Conservation (phyloP, 768 basidiomycete species). For the Galerina marginata region DNA sequence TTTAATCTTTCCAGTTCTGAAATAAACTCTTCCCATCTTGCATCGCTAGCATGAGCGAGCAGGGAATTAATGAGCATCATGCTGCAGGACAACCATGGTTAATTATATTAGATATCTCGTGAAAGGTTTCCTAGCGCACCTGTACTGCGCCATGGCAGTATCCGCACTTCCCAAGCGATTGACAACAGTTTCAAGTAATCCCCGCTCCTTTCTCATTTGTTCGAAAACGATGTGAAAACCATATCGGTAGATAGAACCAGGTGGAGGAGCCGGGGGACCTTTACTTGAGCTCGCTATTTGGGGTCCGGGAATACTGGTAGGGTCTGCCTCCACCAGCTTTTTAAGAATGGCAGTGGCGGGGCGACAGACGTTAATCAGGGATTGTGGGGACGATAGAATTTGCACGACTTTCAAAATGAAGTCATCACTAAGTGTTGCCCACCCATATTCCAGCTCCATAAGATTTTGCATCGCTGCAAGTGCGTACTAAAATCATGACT, state of each 20-base stretch:
- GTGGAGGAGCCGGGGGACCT: slow-evolving; percentile 52
- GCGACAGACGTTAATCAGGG: slow-evolving; percentile 88
- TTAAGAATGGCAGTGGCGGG: slow-evolving; percentile 91
- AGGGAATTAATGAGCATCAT: slow-evolving; percentile 92
- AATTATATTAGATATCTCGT: slow-evolving; percentile 3
- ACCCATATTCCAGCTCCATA: slow-evolving; percentile 87
- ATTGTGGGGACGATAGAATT: slow-evolving; percentile 74
- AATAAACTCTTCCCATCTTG: slow-evolving; percentile 81
- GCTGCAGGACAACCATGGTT: slow-evolving; percentile 42
- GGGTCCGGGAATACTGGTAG: slow-evolving; percentile 65
- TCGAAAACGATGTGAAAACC: slow-evolving; percentile 86
- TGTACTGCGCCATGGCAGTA: slow-evolving; percentile 84
- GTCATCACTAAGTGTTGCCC: slow-evolving; percentile 69
- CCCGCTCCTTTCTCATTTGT: slow-evolving; percentile 76
- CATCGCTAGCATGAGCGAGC: slow-evolving; percentile 77
- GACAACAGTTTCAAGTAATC: slow-evolving; percentile 83
- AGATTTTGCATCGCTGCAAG: slow-evolving; percentile 85
- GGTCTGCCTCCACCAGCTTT: slow-evolving; percentile 87
- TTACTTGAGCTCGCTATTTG: slow-evolving; percentile 65
- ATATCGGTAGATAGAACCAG: slow-evolving; percentile 79
- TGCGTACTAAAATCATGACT: slow-evolving; percentile 63
- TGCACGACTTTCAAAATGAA: slow-evolving; percentile 84
- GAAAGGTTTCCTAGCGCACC: slow-evolving; percentile 45
- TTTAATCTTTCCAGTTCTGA: slow-evolving; percentile 75
- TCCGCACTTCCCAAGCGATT: slow-evolving; percentile 79